phyloP scores from a whole-genome alignment of 2,329 filamentous ascomycete genomes.

The Blastomyces silverae region DNA sequence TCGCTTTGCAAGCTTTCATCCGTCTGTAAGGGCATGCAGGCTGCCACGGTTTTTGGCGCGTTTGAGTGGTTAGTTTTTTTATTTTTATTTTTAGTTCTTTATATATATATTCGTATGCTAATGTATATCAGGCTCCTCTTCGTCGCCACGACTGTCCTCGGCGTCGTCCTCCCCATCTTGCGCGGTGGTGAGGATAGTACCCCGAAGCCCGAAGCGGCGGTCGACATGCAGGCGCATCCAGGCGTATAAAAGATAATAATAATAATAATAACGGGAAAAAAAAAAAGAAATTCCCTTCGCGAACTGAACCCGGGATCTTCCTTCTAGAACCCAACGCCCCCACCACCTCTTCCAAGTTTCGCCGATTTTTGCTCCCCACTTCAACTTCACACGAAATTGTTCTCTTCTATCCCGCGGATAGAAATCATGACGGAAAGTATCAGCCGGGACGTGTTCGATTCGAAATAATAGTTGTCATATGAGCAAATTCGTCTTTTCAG shows the following conservation, averaged over 20 bases:
- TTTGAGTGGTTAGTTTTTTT: conserved; percentile 42
- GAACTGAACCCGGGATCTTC: too few relatives aligned
- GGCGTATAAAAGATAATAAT: conserved; percentile 1
- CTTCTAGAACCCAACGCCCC: too few relatives aligned
- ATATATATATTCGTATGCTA: background rate
- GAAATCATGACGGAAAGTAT: background rate
- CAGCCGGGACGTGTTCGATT: background rate
- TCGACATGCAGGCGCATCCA: conserved; percentile 11
- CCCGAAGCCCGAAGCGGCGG: conserved; percentile 7
- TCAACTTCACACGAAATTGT: too few relatives aligned
- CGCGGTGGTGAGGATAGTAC: conserved; percentile 15
- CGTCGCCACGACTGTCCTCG: conserved; percentile 17
- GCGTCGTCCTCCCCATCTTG: conserved; percentile 16
- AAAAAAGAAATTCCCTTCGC: too few relatives aligned
- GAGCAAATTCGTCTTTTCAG: background rate
- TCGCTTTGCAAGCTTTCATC: conserved; percentile 46
- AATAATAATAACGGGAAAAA: too few relatives aligned
- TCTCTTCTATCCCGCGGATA: too few relatives aligned
- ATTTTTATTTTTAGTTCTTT: background rate
- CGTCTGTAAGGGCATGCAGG: conserved; percentile 55
- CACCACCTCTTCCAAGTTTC: too few relatives aligned
- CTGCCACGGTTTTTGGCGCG: conserved; percentile 43
- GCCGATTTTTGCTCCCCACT: too few relatives aligned
- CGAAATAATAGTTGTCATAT: background rate
- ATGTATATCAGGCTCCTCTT: conserved; percentile 38